phyloP scores from a whole-genome alignment of 116 monocot genomes.

The Papilionanthe hybrid region DNA sequence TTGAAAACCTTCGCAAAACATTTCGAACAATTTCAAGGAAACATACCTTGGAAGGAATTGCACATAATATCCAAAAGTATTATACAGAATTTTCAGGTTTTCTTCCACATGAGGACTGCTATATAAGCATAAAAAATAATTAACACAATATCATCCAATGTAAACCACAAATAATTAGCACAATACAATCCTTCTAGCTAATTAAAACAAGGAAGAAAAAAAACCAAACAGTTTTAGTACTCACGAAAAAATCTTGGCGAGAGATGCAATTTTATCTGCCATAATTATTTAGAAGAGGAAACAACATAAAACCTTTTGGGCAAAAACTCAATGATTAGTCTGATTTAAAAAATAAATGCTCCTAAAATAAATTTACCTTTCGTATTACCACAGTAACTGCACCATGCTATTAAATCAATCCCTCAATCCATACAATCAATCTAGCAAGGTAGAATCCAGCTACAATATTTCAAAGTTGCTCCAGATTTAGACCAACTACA shows the following conservation, averaged over 20 bases:
- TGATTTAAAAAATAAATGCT: too few species aligned
- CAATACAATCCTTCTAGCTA: background rate
- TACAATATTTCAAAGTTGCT: background rate
- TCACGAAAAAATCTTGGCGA: background rate
- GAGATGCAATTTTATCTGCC: background rate
- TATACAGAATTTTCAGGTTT: slow-evolving; percentile 71
- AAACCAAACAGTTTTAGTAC: background rate
- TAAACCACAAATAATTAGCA: background rate
- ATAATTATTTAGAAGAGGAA: slow-evolving; percentile 3
- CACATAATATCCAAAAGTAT: slow-evolving; percentile 75
- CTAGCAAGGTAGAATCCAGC: background rate
- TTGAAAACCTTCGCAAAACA: background rate
- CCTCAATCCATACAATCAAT: background rate
- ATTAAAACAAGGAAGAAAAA: background rate
- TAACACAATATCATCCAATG: slow-evolving; percentile 12
- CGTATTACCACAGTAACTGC: background rate
- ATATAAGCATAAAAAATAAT: slow-evolving; percentile 11
- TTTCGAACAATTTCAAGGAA: background rate
- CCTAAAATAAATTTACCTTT: too few species aligned
- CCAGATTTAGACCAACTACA: background rate
- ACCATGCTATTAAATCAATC: background rate
- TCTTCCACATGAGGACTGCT: slow-evolving; percentile 26
- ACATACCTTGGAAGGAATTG: slow-evolving; percentile 84
- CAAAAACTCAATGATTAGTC: too few species aligned
- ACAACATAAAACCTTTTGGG: background rate